Evolutionary conservation across 257 asterid species (phyloP).

Genomic region (Przewalskia tangutica): DNA sequence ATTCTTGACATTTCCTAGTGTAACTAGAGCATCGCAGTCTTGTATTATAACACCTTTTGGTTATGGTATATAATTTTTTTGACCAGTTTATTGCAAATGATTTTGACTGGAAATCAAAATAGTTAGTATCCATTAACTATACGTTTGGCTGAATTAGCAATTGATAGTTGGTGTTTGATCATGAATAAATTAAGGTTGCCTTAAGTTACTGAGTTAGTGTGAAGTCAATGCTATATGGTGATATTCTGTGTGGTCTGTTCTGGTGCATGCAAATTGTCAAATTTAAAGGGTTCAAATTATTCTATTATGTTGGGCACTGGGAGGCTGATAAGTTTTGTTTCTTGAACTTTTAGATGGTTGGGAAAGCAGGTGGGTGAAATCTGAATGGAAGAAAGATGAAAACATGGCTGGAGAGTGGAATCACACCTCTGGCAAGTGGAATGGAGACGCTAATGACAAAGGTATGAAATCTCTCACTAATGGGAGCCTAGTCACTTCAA

Average conservation of each 20-base stretch:
- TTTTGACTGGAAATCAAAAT: background rate
- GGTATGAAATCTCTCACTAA: constrained; percentile 21
- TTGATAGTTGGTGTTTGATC: background rate
- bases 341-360: constrained; percentile 54
- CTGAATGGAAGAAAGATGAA: constrained; percentile 97
- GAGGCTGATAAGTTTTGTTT: constrained; percentile 11
- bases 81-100: background rate
- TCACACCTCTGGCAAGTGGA: constrained; percentile 94
- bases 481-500: too few relatives aligned
- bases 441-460: constrained; percentile 66
- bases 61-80: background rate
- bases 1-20: background rate
- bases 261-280: background rate
- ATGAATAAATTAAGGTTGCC: background rate
- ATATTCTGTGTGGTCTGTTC: background rate
- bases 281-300: background rate
- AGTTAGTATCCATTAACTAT: background rate
- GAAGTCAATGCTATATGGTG: too few relatives aligned
- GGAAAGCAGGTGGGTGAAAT: constrained; percentile 91
- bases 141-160: background rate
- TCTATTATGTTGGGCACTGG: background rate
- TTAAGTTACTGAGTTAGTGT: background rate
- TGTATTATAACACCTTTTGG: background rate
- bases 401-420: constrained; percentile 96
- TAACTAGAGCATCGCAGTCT: background rate